These are phyloP conservation scores for Gilbertella persicaria DNA, from an alignment of 371 early-diverging fungal genomes.

Conservation along the genomic window DNA sequence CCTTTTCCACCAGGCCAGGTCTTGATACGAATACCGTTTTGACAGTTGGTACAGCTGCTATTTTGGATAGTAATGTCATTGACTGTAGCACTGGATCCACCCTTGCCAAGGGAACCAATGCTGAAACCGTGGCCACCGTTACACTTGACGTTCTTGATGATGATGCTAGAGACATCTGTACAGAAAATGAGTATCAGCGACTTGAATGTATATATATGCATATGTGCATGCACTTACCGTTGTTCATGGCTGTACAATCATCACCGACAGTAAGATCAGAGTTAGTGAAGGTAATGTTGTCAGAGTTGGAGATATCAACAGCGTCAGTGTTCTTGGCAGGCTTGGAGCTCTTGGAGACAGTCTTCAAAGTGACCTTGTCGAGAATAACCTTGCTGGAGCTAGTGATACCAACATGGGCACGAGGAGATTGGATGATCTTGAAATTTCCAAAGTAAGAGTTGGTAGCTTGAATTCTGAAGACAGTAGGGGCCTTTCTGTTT, in stretches of 20 bases:
- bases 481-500: conserved; percentile 36
- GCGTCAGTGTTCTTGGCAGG: conserved; percentile 35
- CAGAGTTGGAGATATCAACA: conserved; percentile 34
- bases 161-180: conserved; percentile 16
- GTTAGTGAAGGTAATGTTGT: conserved; percentile 22
- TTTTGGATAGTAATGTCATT: conserved; percentile 22
- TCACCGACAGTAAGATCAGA: conserved; percentile 31
- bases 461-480: conserved; percentile 29
- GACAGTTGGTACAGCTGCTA: conserved; percentile 33
- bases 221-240: conserved; percentile 22
- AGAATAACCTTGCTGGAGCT: conserved; percentile 25
- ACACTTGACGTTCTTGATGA: conserved; percentile 26
- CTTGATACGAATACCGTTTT: conserved; percentile 44
- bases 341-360: conserved; percentile 23
- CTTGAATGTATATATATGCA: conserved; percentile 2
- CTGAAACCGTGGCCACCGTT: conserved; percentile 39
- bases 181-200: not conserved
- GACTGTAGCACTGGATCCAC: conserved; percentile 26
- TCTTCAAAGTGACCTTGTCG: conserved; percentile 28
- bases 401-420: conserved; percentile 36
- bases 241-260: conserved; percentile 40
- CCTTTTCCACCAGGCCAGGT: conserved; percentile 41
- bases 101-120: conserved; percentile 39
- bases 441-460: conserved; percentile 39
- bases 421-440: conserved; percentile 31